Base-by-base conservation (phyloP, 2,329 filamentous ascomycete species). In the Arthrobotrys musiformis region DNA sequence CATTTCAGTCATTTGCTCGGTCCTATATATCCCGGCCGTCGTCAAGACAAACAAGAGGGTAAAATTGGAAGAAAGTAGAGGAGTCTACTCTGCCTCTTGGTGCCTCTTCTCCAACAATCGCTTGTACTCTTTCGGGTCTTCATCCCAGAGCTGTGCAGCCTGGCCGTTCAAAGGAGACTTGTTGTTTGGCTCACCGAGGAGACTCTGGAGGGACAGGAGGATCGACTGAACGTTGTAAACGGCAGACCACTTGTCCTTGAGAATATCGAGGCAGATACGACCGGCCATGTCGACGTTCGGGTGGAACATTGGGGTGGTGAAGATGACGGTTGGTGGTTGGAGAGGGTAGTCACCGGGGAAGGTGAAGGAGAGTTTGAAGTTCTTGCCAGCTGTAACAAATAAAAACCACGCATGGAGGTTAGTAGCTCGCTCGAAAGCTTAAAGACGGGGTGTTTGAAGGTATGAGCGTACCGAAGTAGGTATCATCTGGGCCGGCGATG, bases 261-360 rank as follows among this genome's bases (percentile, higher is more conserved):
- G 87, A 80, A 99, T 99, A 82, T 99, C 96, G 78, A 99, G 88
- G 84, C 95, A 99, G 84, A 99, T 99, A 70, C 95, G 89, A 44
- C 95, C 95, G 2, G 92, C 94, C 86, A 99, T 97, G 85, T 99
- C 95, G 81, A 99, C 93, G 82, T 99, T 99, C 66, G 95, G 95
- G 84, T 99, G 95, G 87, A 98, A 99, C 85, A 99, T 97, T 40
- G 95, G 95, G 5, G 96, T 99, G 86, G 94, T 97, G 90, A 97
- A 99, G 75, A 97, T 88, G 17, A 99, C 95, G 1, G 91, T 93
- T 0, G 95, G 95, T 22, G 95, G 89, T 0, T 91, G 89, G 84
- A 97, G 97, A 8, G 95, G 95, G 83, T 99, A 99, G 86, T 94
- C 97, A 81, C 89, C 86, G 7, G 94, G 93, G 85, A 98, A 99